Base-by-base conservation (phyloP, 108 stramenopile species). In the Mayamaea pseudoterrestris region DNA sequence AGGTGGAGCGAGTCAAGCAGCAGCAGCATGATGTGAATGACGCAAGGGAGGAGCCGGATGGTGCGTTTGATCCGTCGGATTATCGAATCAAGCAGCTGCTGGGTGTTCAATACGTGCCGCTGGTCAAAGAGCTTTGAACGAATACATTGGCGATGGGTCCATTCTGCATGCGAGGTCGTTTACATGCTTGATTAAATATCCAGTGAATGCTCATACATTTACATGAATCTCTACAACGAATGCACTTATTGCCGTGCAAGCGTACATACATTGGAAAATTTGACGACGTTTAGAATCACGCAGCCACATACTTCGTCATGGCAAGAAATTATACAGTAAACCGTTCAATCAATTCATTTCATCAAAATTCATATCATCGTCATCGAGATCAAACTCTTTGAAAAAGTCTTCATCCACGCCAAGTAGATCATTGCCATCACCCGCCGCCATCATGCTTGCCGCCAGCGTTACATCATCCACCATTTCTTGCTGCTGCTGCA, bases 61-160 rank as follows among this genome's bases (percentile, higher is more conserved):
- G 60, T 29, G 9, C 12, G 9, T 26, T 44, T 11, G 34, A 11
- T 9, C 17, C 14, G 9, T 48, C 55, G 47, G 48, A 34, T 13
- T 91, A 62, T 65, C 39, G 36, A 2, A 55, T 71, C 12, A 53
- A 56, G 7, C 40, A 55, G 30, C 56, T 91, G 47, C 41, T 91
- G 43, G 84, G 84, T 14, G 90, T 91, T 9, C 63, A 84, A 46
- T 91, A 91, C 48, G 90, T 91, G 4, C 90, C 90, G n/a, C 46
- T 91, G 54, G 71, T 90, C 17, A 68, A 68, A 24, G 24, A 7
- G 26, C 22, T n/a, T n/a, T n/a, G n/a, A n/a, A n/a, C n/a, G n/a
- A n/a, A n/a, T n/a, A n/a, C n/a, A n/a, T n/a, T n/a, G n/a, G n/a
- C n/a, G n/a, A n/a, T n/a, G n/a, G n/a, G n/a, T n/a, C n/a, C n/a